Evolutionary conservation across 495 filamentous ascomycete species (phyloP).

Genomic region (Tuber indicum): DNA sequence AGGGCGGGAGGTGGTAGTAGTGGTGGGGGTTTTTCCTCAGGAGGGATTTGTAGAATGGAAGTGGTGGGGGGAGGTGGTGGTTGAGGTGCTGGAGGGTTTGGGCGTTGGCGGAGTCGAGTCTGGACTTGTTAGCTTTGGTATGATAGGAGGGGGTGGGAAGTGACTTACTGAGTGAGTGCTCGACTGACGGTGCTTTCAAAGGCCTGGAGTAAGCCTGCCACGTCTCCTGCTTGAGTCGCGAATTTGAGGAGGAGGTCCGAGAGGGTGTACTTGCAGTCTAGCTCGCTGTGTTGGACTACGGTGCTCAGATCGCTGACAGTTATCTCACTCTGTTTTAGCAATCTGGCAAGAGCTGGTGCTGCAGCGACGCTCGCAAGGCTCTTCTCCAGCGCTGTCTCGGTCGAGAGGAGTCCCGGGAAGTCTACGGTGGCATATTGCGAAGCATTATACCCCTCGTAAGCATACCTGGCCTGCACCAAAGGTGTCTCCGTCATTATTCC

Average conservation of each 20-base stretch:
- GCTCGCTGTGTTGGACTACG: conserved; percentile 35
- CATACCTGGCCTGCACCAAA: background rate
- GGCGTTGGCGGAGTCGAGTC: conserved; percentile 8
- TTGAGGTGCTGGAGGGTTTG: conserved; percentile 1
- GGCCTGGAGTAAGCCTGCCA: conserved; percentile 24
- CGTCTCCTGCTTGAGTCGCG: conserved; percentile 27
- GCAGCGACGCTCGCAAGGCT: conserved; percentile 31
- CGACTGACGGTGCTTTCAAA: conserved; percentile 32
- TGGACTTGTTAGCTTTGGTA: conserved; percentile 23
- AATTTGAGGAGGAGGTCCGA: conserved; percentile 30
- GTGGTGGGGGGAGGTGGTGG: conserved; percentile 6
- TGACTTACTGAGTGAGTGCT: conserved; percentile 30
- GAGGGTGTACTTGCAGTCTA: conserved; percentile 33
- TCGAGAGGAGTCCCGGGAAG: conserved; percentile 40
- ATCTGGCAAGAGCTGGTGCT: conserved; percentile 31
- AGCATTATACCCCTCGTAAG: conserved; percentile 1
- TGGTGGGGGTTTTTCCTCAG: conserved; percentile 16
- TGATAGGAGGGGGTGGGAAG: background rate
- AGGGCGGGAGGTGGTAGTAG: no score
- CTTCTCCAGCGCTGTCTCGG: conserved; percentile 38
- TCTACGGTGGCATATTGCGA: conserved; percentile 19
- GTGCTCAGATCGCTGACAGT: conserved; percentile 37
- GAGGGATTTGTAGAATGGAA: background rate
- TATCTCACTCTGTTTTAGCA: conserved; percentile 40
- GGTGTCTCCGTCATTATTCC: background rate